Base-by-base conservation (phyloP, 345 rosid genomes). In the Aquilaria yunnanensis region DNA sequence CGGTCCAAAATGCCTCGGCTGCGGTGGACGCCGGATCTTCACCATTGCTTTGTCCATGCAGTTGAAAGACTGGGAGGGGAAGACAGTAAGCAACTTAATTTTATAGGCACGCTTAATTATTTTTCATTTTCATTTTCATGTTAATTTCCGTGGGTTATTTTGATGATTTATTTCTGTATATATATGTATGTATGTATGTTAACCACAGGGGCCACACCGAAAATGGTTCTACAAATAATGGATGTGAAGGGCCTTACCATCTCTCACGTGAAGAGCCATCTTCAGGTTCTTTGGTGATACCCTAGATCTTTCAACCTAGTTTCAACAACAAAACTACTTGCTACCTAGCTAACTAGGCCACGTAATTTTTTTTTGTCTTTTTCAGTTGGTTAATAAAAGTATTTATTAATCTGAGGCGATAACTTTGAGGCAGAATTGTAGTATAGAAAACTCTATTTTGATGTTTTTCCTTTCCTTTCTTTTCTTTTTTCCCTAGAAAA, bases 181-280 rank as follows among this genome's bases (percentile, higher is more conserved):
- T 37, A 43, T 7, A 9, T 41, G 23, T 57, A 23, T 23, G 1
- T 23, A 23, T 23, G 23, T 23, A 23, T 23, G 23, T 23, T 23
- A 23, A 23, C 23, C 23, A 23, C 23, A 87, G 88, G 78, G 60
- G 95, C 88, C 23, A 87, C 95, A 2, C 95, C 95, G 1, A 87
- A 87, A 75, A 65, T 81, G 83, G 82, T 87, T 51, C 62, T 87
- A 49, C 83, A 87, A 69, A 67, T 78, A 9, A 87, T 87, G 90
- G 56, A 72, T 73, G 82, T 83, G 57, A 83, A 73, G 65, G 95
- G 87, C 13, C 86, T 87, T 2, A 77, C 90, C 9, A 79, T 87
- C 47, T 79, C 90, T 67, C 90, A 87, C 62, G 87, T 87, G 9
- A 87, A 87, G 78, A 87, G 95, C 72, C 95, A 87, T 70, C 90